Conservation (phyloP, 1,284 basidiomycete genomes). For the Takashimella koratensis region DNA sequence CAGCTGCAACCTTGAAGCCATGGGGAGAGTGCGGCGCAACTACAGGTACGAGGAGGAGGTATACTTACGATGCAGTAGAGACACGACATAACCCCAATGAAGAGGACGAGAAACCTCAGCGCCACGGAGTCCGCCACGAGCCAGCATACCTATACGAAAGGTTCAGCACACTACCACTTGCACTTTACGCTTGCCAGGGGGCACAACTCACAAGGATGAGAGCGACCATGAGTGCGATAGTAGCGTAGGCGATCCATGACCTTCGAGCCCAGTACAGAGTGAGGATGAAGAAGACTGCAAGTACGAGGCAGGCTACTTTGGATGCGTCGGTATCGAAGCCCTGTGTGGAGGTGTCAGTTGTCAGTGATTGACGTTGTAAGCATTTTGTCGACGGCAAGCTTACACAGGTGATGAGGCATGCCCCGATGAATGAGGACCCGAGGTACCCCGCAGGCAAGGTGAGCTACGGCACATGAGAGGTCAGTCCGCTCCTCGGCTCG, state of each 20-base stretch:
- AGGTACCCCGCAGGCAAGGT: slow-evolving; percentile 79
- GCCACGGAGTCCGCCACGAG: slow-evolving; percentile 66
- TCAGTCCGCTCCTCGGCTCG: no score
- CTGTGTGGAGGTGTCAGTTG: slow-evolving; percentile 12
- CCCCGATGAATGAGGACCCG: slow-evolving; percentile 86
- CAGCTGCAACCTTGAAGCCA: neutral
- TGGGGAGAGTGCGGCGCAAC: neutral
- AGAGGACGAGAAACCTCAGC: slow-evolving; percentile 65
- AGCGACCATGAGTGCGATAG: slow-evolving; percentile 42
- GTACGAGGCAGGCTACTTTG: slow-evolving; percentile 78
- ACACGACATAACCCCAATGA: slow-evolving; percentile 93
- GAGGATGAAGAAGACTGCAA: slow-evolving; percentile 83
- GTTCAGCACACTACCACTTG: no score
- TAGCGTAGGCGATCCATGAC: slow-evolving; percentile 60
- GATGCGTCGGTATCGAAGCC: slow-evolving; percentile 89
- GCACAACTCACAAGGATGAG: slow-evolving; percentile 35
- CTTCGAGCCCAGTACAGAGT: slow-evolving; percentile 82
- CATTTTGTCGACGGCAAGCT: slow-evolving; percentile 6
- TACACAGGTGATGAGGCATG: slow-evolving; percentile 77
- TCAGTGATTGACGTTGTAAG: neutral
- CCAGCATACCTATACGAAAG: slow-evolving; percentile 77
- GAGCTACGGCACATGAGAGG: slow-evolving; percentile 22
- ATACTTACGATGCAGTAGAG: slow-evolving; percentile 58
- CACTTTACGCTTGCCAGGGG: no score
- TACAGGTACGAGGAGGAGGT: no score